Evolutionary conservation across 257 asterid species (phyloP), one percentile per base, ranked within the genome.

Genomic region (Solanum dulcamara): DNA sequence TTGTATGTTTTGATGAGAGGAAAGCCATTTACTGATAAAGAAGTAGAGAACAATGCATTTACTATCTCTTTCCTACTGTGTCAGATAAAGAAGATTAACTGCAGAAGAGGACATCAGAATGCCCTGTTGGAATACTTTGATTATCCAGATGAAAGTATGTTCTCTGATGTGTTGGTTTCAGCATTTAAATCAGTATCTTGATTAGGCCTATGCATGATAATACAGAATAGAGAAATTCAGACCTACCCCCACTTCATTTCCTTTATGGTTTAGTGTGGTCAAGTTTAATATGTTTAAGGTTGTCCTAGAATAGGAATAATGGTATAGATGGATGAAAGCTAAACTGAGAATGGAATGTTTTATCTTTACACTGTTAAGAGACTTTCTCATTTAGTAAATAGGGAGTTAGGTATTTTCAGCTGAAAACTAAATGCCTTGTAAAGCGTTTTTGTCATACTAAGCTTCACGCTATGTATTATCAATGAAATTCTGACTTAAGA

Each of bases 81-180:
- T 51, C 92, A 95, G 98, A 91, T 95, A 71, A 80, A 20, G 81
- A 81, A 86, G 68, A 90, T 84, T 74, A 84, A 44, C 71, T 1
- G 33, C 87, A 88, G 20, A 66, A 84, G 75, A 10, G 91, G 89
- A 50, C 80, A 62, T 18, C 15, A 68, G 70, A 46, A 48, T 55
- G 83, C 83, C 77, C 33, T 68, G 75, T 83, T 92, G 88, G 88
- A 90, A 38, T 95, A 91, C 84, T 85, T 81, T 59, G 97, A 93
- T 89, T 95, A 84, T 87, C 92, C 93, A 7, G 98, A 92, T 59
- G 95, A 92, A 81, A 74, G 98, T 94, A 89, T 79, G 83, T 79
- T 79, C 40, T 79, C 64, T 79, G 28, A 48, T 48, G 64, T 77
- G 44, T 8, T 48, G 42, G 9, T 79, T 79, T 79, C 28, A 30